These are phyloP conservation scores for Phytophthora sp. DNA, from an alignment of 352 stramenopile genomes.

Conservation along the genomic window DNA sequence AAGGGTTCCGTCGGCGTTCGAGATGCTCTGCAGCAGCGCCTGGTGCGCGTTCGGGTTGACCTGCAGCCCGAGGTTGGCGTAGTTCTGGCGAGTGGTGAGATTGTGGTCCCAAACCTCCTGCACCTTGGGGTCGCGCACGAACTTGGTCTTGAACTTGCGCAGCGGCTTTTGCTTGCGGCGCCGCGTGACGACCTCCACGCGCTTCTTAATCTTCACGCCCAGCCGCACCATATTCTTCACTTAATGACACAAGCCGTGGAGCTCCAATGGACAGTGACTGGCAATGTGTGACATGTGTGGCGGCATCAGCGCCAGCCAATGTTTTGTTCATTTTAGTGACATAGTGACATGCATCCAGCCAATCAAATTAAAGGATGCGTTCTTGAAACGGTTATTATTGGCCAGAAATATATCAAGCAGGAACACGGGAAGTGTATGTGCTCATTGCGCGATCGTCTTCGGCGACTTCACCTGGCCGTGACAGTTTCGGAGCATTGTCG, in stretches of 20 bases:
- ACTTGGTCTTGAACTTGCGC: slow-evolving; percentile 77
- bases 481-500: not conserved
- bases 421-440: not conserved
- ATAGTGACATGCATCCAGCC: not conserved
- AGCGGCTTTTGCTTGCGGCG: slow-evolving; percentile 75
- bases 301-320: slow-evolving; percentile 24
- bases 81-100: slow-evolving; percentile 84
- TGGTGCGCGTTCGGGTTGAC: slow-evolving; percentile 69
- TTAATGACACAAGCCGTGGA: not conserved
- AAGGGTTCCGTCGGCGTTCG: slow-evolving; percentile 56
- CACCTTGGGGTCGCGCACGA: slow-evolving; percentile 74
- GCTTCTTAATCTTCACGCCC: slow-evolving; percentile 69
- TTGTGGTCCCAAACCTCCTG: slow-evolving; percentile 81
- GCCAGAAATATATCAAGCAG: not conserved
- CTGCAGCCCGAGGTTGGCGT: slow-evolving; percentile 72
- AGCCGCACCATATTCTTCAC: slow-evolving; percentile 43
- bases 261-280: slow-evolving; percentile 3
- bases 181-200: slow-evolving; percentile 69
- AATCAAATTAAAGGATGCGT: slow-evolving; percentile 18
- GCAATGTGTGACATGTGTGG: slow-evolving; percentile 34
- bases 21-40: slow-evolving; percentile 53
- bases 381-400: slow-evolving; percentile 23
- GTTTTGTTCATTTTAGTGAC: not conserved
- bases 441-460: slow-evolving; percentile 21
- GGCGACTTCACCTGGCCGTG: too few species aligned